Evolutionary conservation across 225 moss, liverwort and hornwort genomes (phyloP).

Genomic region (Rhytidiadelphus loreus): DNA sequence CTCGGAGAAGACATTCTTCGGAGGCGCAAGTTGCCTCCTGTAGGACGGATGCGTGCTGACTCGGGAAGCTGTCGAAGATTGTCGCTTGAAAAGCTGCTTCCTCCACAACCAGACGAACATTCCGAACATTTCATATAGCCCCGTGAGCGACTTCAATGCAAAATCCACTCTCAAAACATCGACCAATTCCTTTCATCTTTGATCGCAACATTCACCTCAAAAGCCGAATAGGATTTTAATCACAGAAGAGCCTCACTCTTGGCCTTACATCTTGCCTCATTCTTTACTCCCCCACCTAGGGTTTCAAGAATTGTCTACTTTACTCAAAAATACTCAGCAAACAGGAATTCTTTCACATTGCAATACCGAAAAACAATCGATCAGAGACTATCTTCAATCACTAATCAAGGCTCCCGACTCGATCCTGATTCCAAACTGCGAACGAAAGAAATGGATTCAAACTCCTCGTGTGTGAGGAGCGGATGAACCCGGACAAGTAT

Average conservation of each 20-base stretch:
- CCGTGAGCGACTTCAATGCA: background rate
- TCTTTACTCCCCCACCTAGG: background rate
- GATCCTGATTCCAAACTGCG: background rate
- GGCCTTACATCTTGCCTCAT: background rate
- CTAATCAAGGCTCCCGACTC: background rate
- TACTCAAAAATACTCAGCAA: background rate
- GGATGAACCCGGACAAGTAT: background rate
- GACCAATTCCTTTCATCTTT: background rate
- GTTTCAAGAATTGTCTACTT: background rate
- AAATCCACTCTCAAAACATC: background rate
- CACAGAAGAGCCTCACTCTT: background rate
- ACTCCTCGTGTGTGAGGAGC: background rate
- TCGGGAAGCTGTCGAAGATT: background rate
- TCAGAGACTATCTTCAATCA: background rate
- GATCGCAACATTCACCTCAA: background rate
- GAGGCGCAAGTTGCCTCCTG: background rate
- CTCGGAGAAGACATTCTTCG: background rate
- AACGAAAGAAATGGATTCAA: background rate
- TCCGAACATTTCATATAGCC: background rate
- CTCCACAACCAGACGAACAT: constrained; percentile 8
- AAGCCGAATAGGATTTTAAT: background rate
- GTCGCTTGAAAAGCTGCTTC: constrained; percentile 9
- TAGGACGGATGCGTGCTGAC: background rate
- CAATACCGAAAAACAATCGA: background rate
- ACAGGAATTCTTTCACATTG: background rate